A percentile compares a stretch with the other conserved stretches of the same genome.
phyloP scores from a whole-genome alignment of 306 rosid genomes.

The Datisca glomerata region DNA sequence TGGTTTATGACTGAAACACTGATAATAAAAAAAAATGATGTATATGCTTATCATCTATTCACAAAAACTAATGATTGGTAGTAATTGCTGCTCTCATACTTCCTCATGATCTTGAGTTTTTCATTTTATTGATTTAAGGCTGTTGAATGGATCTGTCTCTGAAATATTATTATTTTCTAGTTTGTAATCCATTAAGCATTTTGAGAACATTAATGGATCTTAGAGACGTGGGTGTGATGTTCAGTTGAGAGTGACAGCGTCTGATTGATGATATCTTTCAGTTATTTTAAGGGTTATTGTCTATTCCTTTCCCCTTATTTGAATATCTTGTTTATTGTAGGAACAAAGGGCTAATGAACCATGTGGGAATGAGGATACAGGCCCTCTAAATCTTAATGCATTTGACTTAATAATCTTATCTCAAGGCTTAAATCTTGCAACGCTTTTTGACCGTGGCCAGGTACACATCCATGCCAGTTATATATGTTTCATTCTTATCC shows the following conservation, averaged over 20 bases:
- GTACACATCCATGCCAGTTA: constrained; percentile 17
- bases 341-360: constrained; percentile 35
- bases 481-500: no score
- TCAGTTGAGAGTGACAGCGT: no score
- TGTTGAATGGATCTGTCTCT: no score
- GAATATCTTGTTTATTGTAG: constrained; percentile 22
- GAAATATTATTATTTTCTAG: not conserved
- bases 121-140: no score
- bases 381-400: constrained; percentile 79
- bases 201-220: no score
- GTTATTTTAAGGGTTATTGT: constrained; percentile 4
- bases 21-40: no score
- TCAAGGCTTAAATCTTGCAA: constrained; percentile 81
- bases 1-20: no score
- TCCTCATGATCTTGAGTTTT: no score
- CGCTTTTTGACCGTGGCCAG: constrained; percentile 71
- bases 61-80: no score
- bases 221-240: no score
- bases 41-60: no score
- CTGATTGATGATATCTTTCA: not conserved
- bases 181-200: not conserved
- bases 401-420: constrained; percentile 76
- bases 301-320: constrained; percentile 5
- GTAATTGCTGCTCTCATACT: no score
- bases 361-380: constrained; percentile 38